Conservation (phyloP, 2,329 filamentous ascomycete species). For the Elsinoe australis region DNA sequence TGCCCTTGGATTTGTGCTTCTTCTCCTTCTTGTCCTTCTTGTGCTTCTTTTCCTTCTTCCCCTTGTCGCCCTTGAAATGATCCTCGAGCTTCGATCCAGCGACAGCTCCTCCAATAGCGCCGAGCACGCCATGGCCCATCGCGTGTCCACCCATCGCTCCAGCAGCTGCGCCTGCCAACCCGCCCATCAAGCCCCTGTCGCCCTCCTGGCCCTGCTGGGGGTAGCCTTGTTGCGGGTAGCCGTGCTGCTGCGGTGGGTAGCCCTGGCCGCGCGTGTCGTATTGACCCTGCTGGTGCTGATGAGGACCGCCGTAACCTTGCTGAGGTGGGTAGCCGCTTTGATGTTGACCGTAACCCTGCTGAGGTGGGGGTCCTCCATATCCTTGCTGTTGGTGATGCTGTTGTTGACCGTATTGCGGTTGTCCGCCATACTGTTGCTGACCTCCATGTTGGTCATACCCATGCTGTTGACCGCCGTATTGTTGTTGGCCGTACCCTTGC, state of each 20-base stretch:
- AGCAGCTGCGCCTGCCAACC: conserved; percentile 49
- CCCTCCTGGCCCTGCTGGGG: conserved; percentile 30
- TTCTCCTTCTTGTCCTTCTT: conserved; percentile 23
- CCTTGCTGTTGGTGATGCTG: conserved; percentile 16
- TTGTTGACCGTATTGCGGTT: conserved; percentile 9
- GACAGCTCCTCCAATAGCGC: conserved; percentile 50
- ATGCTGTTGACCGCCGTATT: conserved; percentile 19
- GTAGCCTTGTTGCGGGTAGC: conserved; percentile 16
- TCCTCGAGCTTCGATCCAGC: conserved; percentile 49
- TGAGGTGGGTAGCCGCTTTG: conserved; percentile 22
- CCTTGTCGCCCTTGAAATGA: conserved; percentile 42
- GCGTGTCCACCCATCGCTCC: conserved; percentile 51
- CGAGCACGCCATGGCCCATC: conserved; percentile 50
- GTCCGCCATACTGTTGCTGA: conserved; percentile 22
- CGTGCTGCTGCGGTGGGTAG: conserved; percentile 18
- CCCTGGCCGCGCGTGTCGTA: conserved; percentile 16
- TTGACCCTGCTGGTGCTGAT: conserved; percentile 18
- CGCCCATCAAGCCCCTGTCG: conserved; percentile 50
- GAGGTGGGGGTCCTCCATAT: conserved; percentile 22
- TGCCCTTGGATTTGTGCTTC: conserved; percentile 15
- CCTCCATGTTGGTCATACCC: conserved; percentile 21
- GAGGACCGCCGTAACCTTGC: conserved; percentile 21
- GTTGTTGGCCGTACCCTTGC: conserved; percentile 2
- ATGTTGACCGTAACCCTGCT: conserved; percentile 21
- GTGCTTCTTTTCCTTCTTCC: conserved; percentile 33